Conservation (phyloP, 139 green algal species). For the Chara braunii region DNA sequence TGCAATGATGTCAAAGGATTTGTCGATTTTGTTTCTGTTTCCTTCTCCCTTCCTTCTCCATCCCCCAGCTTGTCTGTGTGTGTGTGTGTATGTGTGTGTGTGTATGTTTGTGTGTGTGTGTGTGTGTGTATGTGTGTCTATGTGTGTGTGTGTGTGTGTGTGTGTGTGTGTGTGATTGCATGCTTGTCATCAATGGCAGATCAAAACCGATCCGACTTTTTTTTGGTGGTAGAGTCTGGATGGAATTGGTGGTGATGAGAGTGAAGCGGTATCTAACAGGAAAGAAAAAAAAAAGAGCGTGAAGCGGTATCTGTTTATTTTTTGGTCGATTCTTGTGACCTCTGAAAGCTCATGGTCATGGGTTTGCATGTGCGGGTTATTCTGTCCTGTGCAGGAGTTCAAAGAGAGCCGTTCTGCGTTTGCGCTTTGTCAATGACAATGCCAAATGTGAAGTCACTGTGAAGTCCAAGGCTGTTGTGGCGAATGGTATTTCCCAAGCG, state of each 20-base stretch:
- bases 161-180: no score
- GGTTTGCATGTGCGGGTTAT: neutral
- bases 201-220: no score
- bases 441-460: slow-evolving; percentile 72
- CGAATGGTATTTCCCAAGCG: neutral
- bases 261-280: neutral
- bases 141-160: no score
- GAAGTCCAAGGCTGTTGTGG: slow-evolving; percentile 56
- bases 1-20: no score
- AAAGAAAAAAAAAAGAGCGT: neutral
- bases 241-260: neutral
- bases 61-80: no score
- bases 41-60: no score
- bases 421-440: slow-evolving; percentile 75
- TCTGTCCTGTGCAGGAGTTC: slow-evolving; percentile 22
- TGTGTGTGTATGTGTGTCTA: no score
- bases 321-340: neutral
- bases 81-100: no score
- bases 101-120: no score
- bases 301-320: neutral
- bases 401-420: slow-evolving; percentile 58
- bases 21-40: no score
- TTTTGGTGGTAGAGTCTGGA: no score
- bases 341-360: neutral
- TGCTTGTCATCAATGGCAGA: no score